A percentile compares a stretch with the other conserved stretches of the same genome.
phyloP scores from a whole-genome alignment of 371 early-diverging fungal genomes.

The Dichotomocladium elegans region DNA sequence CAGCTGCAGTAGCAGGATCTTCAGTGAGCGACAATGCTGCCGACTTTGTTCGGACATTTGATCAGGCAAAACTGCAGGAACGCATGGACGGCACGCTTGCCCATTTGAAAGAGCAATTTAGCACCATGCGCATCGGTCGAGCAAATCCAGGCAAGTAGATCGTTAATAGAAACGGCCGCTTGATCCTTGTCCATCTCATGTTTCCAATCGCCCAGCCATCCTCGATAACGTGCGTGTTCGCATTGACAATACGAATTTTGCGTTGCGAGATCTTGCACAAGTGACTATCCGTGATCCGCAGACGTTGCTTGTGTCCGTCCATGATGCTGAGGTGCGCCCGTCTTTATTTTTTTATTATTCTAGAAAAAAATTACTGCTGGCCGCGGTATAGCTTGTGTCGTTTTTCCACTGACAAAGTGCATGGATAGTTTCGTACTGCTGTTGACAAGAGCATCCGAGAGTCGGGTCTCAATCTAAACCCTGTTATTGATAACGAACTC shows the following conservation, averaged over 20 bases:
- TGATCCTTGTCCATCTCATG: no score
- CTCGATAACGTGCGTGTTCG: conserved; percentile 72
- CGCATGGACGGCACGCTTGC: conserved; percentile 46
- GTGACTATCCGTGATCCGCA: conserved; percentile 86
- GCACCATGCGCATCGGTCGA: conserved; percentile 64
- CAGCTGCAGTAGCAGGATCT: conserved; percentile 21
- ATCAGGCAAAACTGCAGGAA: conserved; percentile 34
- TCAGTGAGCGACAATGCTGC: conserved; percentile 8
- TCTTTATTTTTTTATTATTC: no score
- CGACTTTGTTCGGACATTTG: conserved; percentile 28
- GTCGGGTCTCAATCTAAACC: conserved; percentile 80
- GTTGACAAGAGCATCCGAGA: conserved; percentile 84
- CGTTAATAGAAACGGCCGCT: no score
- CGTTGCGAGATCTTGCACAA: conserved; percentile 72
- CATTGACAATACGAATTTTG: conserved; percentile 51
- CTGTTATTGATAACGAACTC: conserved; percentile 66
- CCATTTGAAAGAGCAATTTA: conserved; percentile 61
- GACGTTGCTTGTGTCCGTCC: conserved; percentile 75
- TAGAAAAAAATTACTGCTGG: no score
- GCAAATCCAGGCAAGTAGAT: conserved; percentile 67
- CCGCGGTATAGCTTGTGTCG: not conserved
- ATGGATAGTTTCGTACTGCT: conserved; percentile 51
- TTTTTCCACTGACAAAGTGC: not conserved
- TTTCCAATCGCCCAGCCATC: conserved; percentile 46
- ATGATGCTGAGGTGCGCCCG: conserved; percentile 74